Evolutionary conservation across 768 basidiomycete species (phyloP), one percentile per base, ranked within the genome.

Genomic region (Lactifluus subvellereus): DNA sequence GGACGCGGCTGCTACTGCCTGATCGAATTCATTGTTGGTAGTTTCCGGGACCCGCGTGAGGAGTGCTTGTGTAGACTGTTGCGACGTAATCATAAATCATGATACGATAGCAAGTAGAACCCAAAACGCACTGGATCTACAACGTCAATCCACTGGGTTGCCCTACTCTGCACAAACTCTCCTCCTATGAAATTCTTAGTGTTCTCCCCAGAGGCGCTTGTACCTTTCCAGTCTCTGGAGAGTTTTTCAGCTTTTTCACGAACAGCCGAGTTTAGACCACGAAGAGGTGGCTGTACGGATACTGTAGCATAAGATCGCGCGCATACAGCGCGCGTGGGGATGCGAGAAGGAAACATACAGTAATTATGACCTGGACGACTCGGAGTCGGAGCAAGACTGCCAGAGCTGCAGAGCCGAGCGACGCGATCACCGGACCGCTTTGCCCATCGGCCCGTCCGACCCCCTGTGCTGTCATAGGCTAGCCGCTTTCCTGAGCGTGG

Each of bases 171-270:
- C 9, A 88, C 80, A 69, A 94, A 98, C 75, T 94, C 82, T 9
- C 95, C 96, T 13, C 84, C 89, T 62, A 98, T 90, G 74, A 88
- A 94, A 74, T 94, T 94, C 82, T 90, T 94, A 60, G 94, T 94
- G 64, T 80, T 86, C 33, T 83, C 88, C n/a, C 95, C 95, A 13
- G 84, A 82, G 27, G 88, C 87, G 61, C 81, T 89, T 2, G 95
- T 95, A 47, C 95, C 95, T 66, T 86, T 86, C 92, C 93, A 98
- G 35, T 85, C 80, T 14, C 80, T 73, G 18, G 88, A 88, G 20
- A 94, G 77, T 59, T 80, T 79, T 67, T 90, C 84, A 1, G 90
- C 91, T 65, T 82, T 84, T 30, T 82, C 72, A 20, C 81, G 79
- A 22, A 85, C 87, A 11, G 78, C 65, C 14, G 82, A 75, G 65